These are phyloP conservation scores for Pholiota conissans DNA, from an alignment of 768 basidiomycete species.

Conservation along the genomic window DNA sequence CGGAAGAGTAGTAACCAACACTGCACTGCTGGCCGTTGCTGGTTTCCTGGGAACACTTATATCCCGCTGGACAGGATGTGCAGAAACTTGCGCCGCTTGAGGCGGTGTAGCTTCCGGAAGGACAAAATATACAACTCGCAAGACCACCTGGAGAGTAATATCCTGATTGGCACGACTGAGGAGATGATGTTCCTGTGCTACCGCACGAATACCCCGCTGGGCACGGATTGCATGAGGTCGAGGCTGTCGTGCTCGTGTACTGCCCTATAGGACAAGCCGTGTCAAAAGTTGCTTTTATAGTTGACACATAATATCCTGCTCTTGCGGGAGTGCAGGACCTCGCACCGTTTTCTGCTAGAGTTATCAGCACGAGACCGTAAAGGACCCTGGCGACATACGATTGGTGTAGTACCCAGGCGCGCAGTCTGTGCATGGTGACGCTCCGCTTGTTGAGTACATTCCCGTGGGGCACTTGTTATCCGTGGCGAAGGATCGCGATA, in stretches of 20 bases:
- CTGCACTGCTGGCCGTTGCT: too few relatives aligned
- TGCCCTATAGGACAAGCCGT: slow-evolving; percentile 10
- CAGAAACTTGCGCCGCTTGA: too few relatives aligned
- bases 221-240: slow-evolving; percentile 12
- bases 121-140: background rate
- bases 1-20: too few relatives aligned
- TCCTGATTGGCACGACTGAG: background rate
- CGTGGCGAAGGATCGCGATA: background rate
- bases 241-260: slow-evolving; percentile 6
- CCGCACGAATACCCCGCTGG: slow-evolving; percentile 11
- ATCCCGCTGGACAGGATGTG: too few relatives aligned
- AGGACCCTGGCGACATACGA: slow-evolving; percentile 3
- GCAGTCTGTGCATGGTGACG: slow-evolving; percentile 18
- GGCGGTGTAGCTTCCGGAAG: too few relatives aligned
- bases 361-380: background rate
- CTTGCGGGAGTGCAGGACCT: slow-evolving; percentile 14
- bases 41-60: too few relatives aligned
- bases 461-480: slow-evolving; percentile 17
- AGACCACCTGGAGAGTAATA: background rate
- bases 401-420: slow-evolving; percentile 20
- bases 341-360: slow-evolving; percentile 13
- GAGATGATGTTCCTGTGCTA: background rate
- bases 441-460: slow-evolving; percentile 18
- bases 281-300: slow-evolving; percentile 16
- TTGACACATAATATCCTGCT: slow-evolving; percentile 23